phyloP scores from a whole-genome alignment of 2,329 filamentous ascomycete species.

The Penicillium crustosum region DNA sequence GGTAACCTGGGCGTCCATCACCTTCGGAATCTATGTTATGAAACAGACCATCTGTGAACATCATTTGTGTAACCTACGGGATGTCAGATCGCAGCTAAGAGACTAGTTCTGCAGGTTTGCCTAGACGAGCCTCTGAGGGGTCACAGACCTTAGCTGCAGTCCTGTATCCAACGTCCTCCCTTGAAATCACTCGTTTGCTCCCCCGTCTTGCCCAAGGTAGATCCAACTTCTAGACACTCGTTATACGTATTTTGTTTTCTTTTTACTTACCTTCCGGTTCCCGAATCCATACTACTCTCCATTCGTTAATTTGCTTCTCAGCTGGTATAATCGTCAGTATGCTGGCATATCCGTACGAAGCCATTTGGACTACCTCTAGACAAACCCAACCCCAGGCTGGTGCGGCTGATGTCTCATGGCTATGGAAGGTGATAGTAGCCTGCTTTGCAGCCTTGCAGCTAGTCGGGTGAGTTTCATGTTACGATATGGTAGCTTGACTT shows the following conservation, averaged over 20 bases:
- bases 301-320: neutral
- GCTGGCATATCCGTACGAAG: neutral
- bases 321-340: neutral
- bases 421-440: constrained; percentile 1
- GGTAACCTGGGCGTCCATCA: neutral
- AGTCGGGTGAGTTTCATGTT: neutral
- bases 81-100: neutral
- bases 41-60: neutral
- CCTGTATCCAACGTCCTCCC: neutral
- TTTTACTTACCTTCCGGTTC: neutral
- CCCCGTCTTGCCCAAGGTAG: neutral
- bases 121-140: neutral
- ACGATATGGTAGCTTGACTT: neutral
- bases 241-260: neutral
- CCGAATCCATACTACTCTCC: neutral
- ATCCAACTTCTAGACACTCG: neutral
- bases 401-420: neutral
- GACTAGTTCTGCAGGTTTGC: neutral
- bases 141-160: neutral
- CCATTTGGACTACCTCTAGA: neutral
- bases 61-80: neutral
- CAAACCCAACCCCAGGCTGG: neutral
- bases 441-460: constrained; percentile 2
- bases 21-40: neutral
- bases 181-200: neutral